Conservation (phyloP, 75 land plant species). For the Pinus albicaulis region DNA sequence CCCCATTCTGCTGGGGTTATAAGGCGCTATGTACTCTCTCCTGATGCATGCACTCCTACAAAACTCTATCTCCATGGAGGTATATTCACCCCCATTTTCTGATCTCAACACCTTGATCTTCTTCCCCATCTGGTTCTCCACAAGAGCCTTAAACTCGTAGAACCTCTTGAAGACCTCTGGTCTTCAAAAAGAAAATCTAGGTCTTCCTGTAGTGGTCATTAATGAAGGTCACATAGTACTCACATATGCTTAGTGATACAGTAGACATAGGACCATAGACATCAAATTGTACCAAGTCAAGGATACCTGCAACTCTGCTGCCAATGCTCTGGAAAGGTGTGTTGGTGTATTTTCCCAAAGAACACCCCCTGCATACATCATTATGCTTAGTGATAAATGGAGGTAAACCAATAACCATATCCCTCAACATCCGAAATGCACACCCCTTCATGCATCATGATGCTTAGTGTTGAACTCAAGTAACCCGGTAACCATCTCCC, state of each 20-base stretch:
- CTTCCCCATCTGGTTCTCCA: constrained; percentile 8
- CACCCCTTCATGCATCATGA: too few species aligned
- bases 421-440: too few species aligned
- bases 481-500: too few species aligned
- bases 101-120: constrained; percentile 13
- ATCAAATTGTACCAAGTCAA: constrained; percentile 21
- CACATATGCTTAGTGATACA: not conserved
- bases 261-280: constrained; percentile 13
- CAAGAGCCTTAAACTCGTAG: constrained; percentile 10
- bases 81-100: constrained; percentile 42
- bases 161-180: constrained; percentile 15
- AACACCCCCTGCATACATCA: too few species aligned
- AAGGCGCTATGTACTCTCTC: constrained; percentile 18
- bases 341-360: too few species aligned
- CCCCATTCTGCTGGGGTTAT: constrained; percentile 49
- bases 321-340: too few species aligned
- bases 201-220: constrained; percentile 27
- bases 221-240: constrained; percentile 27
- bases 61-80: constrained; percentile 17
- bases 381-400: too few species aligned
- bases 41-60: constrained; percentile 9
- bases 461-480: too few species aligned
- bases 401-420: too few species aligned
- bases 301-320: too few species aligned
- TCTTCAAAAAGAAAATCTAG: constrained; percentile 24